These are phyloP conservation scores for Pleurotus sapidus DNA, from an alignment of 768 basidiomycete species.

Conservation along the genomic window DNA sequence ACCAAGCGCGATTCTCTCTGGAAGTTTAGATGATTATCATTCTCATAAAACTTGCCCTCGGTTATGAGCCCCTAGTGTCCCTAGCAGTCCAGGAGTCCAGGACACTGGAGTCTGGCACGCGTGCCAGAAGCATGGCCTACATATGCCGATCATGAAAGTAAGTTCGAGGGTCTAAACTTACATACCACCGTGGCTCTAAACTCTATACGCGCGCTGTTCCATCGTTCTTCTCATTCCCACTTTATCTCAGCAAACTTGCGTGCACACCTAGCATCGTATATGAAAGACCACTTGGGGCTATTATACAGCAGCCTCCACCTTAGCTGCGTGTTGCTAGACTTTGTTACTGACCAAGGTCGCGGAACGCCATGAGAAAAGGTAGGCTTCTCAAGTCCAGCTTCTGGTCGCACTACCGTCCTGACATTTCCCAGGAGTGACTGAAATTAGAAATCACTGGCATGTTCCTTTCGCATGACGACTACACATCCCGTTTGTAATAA, in stretches of 20 bases:
- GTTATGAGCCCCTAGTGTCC: too few species aligned
- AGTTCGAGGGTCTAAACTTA: too few species aligned
- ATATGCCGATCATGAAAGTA: too few species aligned
- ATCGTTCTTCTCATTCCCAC: too few species aligned
- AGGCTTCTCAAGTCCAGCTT: not conserved
- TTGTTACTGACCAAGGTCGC: not conserved
- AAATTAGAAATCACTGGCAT: not conserved
- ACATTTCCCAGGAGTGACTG: constrained; percentile 3
- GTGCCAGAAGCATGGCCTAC: too few species aligned
- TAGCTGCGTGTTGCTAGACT: not conserved
- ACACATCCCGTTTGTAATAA: not conserved
- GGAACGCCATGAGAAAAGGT: not conserved
- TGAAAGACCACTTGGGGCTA: not conserved
- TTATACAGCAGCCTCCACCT: not conserved
- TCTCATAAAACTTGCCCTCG: too few species aligned
- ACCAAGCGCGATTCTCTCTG: too few species aligned
- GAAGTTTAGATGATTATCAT: too few species aligned
- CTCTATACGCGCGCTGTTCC: too few species aligned
- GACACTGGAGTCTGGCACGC: too few species aligned
- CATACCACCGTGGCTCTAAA: too few species aligned
- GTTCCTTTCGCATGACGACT: constrained; percentile 5
- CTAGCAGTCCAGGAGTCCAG: too few species aligned
- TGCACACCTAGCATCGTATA: not conserved
- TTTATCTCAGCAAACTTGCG: not conserved
- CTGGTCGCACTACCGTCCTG: not conserved